A percentile compares a stretch with the other conserved stretches of the same genome.
phyloP scores from a whole-genome alignment of 208 protist genomes.

The Leishmania tropica region DNA sequence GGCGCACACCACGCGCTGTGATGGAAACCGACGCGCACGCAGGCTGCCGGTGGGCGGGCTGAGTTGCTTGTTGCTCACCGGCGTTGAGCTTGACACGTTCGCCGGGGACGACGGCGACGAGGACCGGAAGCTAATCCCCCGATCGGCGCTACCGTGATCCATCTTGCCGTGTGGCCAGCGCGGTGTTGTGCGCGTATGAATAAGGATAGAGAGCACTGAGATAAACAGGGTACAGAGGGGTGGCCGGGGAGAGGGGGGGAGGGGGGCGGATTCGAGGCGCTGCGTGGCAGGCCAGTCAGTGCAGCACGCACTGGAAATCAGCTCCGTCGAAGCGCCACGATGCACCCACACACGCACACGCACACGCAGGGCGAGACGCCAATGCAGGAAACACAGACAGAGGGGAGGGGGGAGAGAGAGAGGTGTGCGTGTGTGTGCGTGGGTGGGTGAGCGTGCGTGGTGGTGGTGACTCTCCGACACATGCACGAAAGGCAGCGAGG shows the following conservation, averaged over 20 bases:
- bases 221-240: not conserved
- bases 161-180: not conserved
- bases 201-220: no score
- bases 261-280: not conserved
- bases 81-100: not conserved
- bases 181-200: not conserved
- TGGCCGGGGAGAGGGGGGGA: not conserved
- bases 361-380: not conserved
- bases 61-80: not conserved
- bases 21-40: constrained; percentile 31
- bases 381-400: not conserved
- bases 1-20: constrained; percentile 3
- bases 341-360: not conserved
- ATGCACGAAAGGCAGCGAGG: not conserved
- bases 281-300: not conserved
- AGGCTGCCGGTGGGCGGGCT: constrained; percentile 26
- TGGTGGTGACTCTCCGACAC: not conserved
- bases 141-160: not conserved
- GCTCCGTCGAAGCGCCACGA: not conserved
- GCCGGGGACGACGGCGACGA: not conserved
- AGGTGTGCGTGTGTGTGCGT: not conserved
- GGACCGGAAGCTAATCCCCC: no score
- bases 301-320: no score
- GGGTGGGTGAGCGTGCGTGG: not conserved
- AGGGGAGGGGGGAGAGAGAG: no score